Evolutionary conservation across 768 basidiomycete genomes (phyloP).

Genomic region (Mycena amicta): DNA sequence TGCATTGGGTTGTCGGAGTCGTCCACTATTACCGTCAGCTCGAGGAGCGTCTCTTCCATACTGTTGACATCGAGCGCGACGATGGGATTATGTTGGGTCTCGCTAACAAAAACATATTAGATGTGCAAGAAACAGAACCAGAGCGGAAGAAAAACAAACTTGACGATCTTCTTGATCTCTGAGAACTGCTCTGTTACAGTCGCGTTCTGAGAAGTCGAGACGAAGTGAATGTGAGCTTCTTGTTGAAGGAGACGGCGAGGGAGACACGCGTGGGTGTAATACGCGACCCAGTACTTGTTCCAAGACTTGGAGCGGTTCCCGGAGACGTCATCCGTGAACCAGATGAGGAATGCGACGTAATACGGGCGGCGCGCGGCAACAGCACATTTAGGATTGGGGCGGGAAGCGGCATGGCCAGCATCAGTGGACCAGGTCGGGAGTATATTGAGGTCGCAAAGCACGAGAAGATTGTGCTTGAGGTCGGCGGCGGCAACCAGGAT

Average conservation of each 20-base stretch:
- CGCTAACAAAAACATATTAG: slow-evolving; percentile 16
- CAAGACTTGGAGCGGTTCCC: slow-evolving; percentile 29
- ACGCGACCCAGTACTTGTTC: slow-evolving; percentile 39
- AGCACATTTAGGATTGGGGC: not conserved
- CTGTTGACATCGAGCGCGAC: slow-evolving; percentile 30
- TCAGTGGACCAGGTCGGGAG: slow-evolving; percentile 2
- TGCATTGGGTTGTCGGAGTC: slow-evolving; percentile 41
- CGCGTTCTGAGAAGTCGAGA: slow-evolving; percentile 32
- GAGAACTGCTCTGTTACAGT: slow-evolving; percentile 36
- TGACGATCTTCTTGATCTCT: slow-evolving; percentile 32
- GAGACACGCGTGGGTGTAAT: slow-evolving; percentile 29
- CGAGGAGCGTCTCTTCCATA: slow-evolving; percentile 26
- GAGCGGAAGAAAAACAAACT: slow-evolving; percentile 27
- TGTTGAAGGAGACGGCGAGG: slow-evolving; percentile 33
- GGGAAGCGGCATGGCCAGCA: not conserved
- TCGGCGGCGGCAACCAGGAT: slow-evolving; percentile 1
- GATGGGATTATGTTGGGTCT: slow-evolving; percentile 34
- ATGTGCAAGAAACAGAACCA: not conserved
- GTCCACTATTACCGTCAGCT: slow-evolving; percentile 28
- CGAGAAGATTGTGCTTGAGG: slow-evolving; percentile 8
- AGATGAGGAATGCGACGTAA: slow-evolving; percentile 7
- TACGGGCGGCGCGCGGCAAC: not conserved
- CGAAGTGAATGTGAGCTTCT: slow-evolving; percentile 32
- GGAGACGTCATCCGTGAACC: slow-evolving; percentile 26
- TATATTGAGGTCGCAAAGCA: not conserved